phyloP scores from a whole-genome alignment of 805 yeast genomes.

The Suhomyces kilbournensis region DNA sequence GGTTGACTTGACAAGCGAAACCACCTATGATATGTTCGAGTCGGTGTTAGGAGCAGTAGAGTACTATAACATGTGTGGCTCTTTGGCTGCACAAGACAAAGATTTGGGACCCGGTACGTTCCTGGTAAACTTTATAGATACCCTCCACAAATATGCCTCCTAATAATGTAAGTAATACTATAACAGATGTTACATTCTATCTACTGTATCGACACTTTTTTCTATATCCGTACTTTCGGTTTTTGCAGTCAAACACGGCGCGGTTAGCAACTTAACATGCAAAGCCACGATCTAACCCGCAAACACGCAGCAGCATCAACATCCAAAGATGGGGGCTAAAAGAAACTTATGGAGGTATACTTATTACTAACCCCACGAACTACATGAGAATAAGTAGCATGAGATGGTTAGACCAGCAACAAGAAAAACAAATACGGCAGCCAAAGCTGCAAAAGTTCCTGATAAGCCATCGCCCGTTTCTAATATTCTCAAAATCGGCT shows the following conservation, averaged over 20 bases:
- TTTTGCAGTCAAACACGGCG: background rate
- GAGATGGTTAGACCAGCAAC: constrained; percentile 10
- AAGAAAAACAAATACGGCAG: background rate
- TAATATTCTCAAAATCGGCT: constrained; percentile 34
- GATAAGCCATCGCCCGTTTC: constrained; percentile 35
- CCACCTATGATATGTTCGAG: constrained; percentile 27
- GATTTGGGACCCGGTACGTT: constrained; percentile 49
- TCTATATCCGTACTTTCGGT: background rate
- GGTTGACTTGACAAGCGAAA: constrained; percentile 18
- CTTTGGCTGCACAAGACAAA: constrained; percentile 39
- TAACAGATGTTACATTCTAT: too few relatives aligned
- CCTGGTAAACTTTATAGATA: constrained; percentile 46
- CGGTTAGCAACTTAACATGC: background rate
- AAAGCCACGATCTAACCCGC: background rate
- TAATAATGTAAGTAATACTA: background rate
- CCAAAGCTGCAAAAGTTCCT: constrained; percentile 29
- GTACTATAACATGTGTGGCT: constrained; percentile 62
- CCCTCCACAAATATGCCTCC: constrained; percentile 14
- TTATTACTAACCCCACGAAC: background rate
- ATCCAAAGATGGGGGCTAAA: background rate
- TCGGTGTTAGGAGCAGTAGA: constrained; percentile 56
- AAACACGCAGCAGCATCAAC: background rate
- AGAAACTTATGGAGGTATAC: background rate
- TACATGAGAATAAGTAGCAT: constrained; percentile 1
- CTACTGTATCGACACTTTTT: too few relatives aligned